Evolutionary conservation across 2,329 filamentous ascomycete species (phyloP).

Genomic region (Sclerotinia trifoliorum): DNA sequence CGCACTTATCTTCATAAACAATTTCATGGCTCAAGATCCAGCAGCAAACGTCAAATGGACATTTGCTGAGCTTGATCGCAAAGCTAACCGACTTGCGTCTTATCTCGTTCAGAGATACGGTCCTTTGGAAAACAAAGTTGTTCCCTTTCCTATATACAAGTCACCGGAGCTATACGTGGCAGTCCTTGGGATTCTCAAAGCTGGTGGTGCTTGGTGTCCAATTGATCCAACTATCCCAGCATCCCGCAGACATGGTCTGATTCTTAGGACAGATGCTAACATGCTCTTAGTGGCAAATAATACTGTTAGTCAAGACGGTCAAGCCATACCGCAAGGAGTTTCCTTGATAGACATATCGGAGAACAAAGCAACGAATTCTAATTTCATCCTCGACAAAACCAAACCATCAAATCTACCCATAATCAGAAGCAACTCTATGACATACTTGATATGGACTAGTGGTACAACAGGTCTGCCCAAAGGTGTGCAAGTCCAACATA

Average conservation of each 20-base stretch:
- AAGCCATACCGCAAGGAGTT: constrained; percentile 7
- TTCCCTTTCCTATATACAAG: constrained; percentile 29
- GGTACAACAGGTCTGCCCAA: constrained; percentile 28
- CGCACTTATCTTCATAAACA: constrained; percentile 3
- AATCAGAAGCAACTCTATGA: not conserved
- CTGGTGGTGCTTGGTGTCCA: constrained; percentile 42
- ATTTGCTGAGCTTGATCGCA: constrained; percentile 8
- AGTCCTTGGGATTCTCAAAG: constrained; percentile 40
- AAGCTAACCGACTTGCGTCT: constrained; percentile 2
- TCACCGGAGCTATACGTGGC: constrained; percentile 37
- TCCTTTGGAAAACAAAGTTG: constrained; percentile 9
- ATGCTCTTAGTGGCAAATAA: constrained; percentile 3
- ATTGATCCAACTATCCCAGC: constrained; percentile 38
- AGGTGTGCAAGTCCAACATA: constrained; percentile 26
- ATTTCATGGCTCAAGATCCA: not conserved
- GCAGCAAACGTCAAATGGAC: constrained; percentile 12
- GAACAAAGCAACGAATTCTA: not conserved
- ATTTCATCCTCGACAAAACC: not conserved
- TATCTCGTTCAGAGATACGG: constrained; percentile 16
- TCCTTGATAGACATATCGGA: not conserved
- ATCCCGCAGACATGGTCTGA: constrained; percentile 10
- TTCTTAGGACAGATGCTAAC: constrained; percentile 9
- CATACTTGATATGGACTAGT: constrained; percentile 34
- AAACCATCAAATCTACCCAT: not conserved
- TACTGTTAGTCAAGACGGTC: not conserved